Percentiles rank a stretch among this genome's conserved stretches.
phyloP scores from a whole-genome alignment of 1,139 yeast genomes.

The Blastobotrys ciferrii region DNA sequence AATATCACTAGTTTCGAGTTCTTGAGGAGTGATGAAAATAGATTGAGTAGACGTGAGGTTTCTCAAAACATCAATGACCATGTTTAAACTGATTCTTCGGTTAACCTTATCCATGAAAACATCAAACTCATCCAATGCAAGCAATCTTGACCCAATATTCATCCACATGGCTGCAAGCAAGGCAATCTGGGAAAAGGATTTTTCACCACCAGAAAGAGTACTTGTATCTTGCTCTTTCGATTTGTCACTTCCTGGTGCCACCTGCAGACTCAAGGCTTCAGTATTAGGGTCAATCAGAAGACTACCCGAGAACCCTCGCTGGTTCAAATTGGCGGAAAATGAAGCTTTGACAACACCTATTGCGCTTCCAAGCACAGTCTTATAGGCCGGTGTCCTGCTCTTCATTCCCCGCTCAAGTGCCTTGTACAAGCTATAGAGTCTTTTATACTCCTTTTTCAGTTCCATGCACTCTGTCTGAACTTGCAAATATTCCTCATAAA shows the following conservation, averaged over 20 bases:
- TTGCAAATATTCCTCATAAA: conserved; percentile 5
- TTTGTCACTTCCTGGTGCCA: conserved; percentile 46
- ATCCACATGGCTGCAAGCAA: conserved; percentile 88
- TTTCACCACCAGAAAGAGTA: conserved; percentile 94
- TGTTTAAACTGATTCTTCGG: conserved; percentile 71
- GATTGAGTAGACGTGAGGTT: conserved; percentile 71
- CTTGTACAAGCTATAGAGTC: not conserved
- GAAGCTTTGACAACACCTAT: conserved; percentile 16
- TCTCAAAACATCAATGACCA: conserved; percentile 67
- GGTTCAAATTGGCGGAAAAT: conserved; percentile 31
- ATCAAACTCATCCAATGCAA: conserved; percentile 96
- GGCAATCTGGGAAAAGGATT: conserved; percentile 89
- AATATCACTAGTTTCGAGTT: conserved; percentile 63
- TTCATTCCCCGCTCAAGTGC: not conserved
- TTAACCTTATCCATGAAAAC: conserved; percentile 97
- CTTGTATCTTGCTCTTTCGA: conserved; percentile 68
- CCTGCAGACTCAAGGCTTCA: conserved; percentile 35
- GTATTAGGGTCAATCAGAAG: conserved; percentile 58
- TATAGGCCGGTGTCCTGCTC: conserved; percentile 8
- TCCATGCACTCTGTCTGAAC: conserved; percentile 1
- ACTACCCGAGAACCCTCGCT: conserved; percentile 73
- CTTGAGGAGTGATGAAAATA: conserved; percentile 92
- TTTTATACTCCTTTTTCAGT: not conserved
- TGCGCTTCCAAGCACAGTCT: conserved; percentile 20
- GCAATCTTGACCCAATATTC: conserved; percentile 79